Percentiles rank a stretch among this genome's conserved stretches.
Conservation (phyloP, 2,329 filamentous ascomycete species). For the Periconia sp. region DNA sequence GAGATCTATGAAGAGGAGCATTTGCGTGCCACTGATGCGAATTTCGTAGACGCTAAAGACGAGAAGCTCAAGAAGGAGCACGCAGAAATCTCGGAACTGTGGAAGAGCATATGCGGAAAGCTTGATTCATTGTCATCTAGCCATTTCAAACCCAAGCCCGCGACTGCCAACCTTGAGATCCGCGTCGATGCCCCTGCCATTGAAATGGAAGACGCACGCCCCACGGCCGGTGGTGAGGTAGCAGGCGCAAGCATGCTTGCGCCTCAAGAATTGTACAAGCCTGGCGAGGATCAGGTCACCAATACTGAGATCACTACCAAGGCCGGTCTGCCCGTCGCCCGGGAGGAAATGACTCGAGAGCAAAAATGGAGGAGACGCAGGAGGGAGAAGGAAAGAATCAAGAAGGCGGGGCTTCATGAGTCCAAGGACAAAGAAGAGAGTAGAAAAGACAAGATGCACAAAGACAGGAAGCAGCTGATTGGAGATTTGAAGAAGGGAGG, state of each 20-base stretch:
- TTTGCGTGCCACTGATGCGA: constrained; percentile 73
- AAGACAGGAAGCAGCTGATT: constrained; percentile 60
- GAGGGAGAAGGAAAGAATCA: constrained; percentile 82
- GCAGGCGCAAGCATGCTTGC: constrained; percentile 73
- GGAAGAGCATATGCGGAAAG: constrained; percentile 76
- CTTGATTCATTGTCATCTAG: constrained; percentile 90
- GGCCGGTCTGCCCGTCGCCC: constrained; percentile 74
- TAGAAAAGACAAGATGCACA: constrained; percentile 60
- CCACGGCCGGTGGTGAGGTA: constrained; percentile 75
- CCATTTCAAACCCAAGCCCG: constrained; percentile 91
- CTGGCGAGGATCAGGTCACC: constrained; percentile 63
- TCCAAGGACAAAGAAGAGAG: constrained; percentile 48
- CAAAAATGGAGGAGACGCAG: constrained; percentile 76
- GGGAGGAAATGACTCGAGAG: constrained; percentile 85
- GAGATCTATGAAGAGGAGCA: constrained; percentile 96
- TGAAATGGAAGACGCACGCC: constrained; percentile 92
- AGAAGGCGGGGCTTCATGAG: constrained; percentile 63
- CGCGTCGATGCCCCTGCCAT: constrained; percentile 90
- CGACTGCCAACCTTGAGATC: constrained; percentile 79
- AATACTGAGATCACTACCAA: constrained; percentile 75
- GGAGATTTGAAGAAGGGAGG: constrained; percentile 78
- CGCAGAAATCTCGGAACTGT: constrained; percentile 77
- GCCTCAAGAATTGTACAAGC: constrained; percentile 90
- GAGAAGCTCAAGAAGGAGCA: constrained; percentile 83
- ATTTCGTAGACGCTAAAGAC: constrained; percentile 77